Evolutionary conservation across 31 red algal species (phyloP).

Genomic region (Endocladia muricata): DNA sequence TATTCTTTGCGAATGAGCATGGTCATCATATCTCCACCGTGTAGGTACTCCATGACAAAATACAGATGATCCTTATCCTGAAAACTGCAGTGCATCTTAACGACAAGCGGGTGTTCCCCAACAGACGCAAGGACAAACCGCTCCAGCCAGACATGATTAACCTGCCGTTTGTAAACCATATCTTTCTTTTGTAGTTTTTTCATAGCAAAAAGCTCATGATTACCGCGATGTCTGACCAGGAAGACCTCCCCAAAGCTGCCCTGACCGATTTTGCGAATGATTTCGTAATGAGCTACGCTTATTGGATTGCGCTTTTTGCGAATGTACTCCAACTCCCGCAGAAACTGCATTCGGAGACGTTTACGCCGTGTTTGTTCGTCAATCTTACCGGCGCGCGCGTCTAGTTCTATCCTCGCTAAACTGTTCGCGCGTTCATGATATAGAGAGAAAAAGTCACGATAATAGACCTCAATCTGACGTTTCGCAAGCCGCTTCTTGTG

Average conservation of each 20-base stretch:
- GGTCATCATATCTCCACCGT: slow-evolving; percentile 95
- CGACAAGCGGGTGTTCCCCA: slow-evolving; percentile 79
- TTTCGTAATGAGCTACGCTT: slow-evolving; percentile 76
- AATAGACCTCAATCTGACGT: slow-evolving; percentile 93
- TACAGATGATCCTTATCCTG: slow-evolving; percentile 89
- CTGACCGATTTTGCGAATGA: slow-evolving; percentile 85
- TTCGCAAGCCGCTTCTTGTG: slow-evolving; percentile 83
- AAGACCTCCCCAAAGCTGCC: slow-evolving; percentile 94
- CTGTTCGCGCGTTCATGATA: slow-evolving; percentile 54
- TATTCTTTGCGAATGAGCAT: slow-evolving; percentile 84
- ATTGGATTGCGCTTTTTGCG: slow-evolving; percentile 69
- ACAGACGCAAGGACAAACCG: slow-evolving; percentile 87
- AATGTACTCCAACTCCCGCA: slow-evolving; percentile 72
- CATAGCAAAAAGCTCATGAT: slow-evolving; percentile 82
- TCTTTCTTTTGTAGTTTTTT: slow-evolving; percentile 91
- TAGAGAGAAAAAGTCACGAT: slow-evolving; percentile 67
- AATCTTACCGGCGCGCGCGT: slow-evolving; percentile 32
- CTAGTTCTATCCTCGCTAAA: slow-evolving; percentile 57
- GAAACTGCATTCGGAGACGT: slow-evolving; percentile 61
- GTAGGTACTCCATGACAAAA: slow-evolving; percentile 93
- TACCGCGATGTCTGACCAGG: slow-evolving; percentile 76
- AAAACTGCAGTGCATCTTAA: slow-evolving; percentile 83
- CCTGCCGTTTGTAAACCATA: slow-evolving; percentile 87
- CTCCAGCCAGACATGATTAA: slow-evolving; percentile 92
- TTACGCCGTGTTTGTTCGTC: slow-evolving; percentile 39